Conservation (phyloP, 169 alveolate species). For the Cryptosporidium sp. region DNA sequence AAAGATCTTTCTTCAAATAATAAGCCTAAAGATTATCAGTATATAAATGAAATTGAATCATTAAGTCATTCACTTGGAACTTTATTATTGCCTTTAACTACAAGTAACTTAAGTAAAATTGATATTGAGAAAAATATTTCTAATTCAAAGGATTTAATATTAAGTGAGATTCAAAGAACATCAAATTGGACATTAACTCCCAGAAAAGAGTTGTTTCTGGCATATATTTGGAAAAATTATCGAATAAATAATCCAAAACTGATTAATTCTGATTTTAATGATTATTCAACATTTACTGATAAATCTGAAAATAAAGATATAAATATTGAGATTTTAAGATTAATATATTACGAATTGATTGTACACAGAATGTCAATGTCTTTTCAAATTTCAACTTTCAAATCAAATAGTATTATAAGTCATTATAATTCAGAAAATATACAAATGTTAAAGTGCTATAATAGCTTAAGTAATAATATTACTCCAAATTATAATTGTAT, state of each 20-base stretch:
- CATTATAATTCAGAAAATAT: constrained; percentile 55
- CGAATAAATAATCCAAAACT: neutral
- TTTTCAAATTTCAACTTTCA: constrained; percentile 33
- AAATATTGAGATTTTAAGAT: constrained; percentile 38
- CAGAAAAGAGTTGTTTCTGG: constrained; percentile 52
- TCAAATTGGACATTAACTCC: constrained; percentile 72
- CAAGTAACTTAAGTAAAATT: constrained; percentile 33
- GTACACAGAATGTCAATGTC: constrained; percentile 69
- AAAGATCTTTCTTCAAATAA: neutral
- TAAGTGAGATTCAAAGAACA: constrained; percentile 20
- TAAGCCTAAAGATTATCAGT: neutral
- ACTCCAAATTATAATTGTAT: constrained; percentile 26
- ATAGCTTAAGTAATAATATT: neutral
- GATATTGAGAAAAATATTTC: neutral
- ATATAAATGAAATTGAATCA: neutral
- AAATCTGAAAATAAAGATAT: constrained; percentile 34
- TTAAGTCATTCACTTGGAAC: neutral
- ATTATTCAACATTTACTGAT: neutral
- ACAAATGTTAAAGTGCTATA: constrained; percentile 49
- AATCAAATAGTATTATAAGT: neutral
- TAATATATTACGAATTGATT: constrained; percentile 51
- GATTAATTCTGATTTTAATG: neutral
- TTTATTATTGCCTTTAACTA: constrained; percentile 36
- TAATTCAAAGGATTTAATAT: neutral
- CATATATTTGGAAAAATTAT: constrained; percentile 50